Conservation (phyloP, 495 filamentous ascomycete species). For the Penicillium taxi region DNA sequence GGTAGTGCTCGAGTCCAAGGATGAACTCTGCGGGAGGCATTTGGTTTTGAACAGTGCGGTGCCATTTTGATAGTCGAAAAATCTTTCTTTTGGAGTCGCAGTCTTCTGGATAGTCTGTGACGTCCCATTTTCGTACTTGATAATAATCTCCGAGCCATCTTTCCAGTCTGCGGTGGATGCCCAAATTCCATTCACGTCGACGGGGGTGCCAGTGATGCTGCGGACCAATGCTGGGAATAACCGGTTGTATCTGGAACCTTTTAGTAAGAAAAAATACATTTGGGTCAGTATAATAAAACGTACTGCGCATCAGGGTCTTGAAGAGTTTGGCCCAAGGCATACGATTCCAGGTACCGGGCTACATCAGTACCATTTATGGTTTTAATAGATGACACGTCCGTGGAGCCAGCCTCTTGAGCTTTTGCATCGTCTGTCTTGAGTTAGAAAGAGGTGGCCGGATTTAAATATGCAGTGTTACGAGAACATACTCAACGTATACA, state of each 20-base stretch:
- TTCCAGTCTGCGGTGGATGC: slow-evolving; percentile 15
- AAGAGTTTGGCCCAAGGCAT: slow-evolving; percentile 11
- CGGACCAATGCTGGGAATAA: slow-evolving; percentile 19
- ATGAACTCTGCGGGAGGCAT: slow-evolving; percentile 16
- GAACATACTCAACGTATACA: slow-evolving; percentile 24
- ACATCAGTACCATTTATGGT: slow-evolving; percentile 29
- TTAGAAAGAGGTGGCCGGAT: background rate
- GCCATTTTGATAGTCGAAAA: slow-evolving; percentile 19
- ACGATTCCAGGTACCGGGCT: slow-evolving; percentile 17
- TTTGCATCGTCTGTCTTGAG: slow-evolving; percentile 14
- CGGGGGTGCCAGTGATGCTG: slow-evolving; percentile 17
- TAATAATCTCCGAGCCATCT: slow-evolving; percentile 12
- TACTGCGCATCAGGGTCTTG: slow-evolving; percentile 37
- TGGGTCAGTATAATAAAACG: too few relatives aligned
- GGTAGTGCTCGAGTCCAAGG: slow-evolving; percentile 3
- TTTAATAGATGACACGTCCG: slow-evolving; percentile 20
- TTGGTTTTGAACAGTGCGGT: slow-evolving; percentile 13
- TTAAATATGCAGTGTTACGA: too few relatives aligned
- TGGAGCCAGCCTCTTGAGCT: slow-evolving; percentile 5
- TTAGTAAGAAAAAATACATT: slow-evolving; percentile 9
- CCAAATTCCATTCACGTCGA: slow-evolving; percentile 17
- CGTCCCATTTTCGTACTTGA: slow-evolving; percentile 19
- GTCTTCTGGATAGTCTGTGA: slow-evolving; percentile 11
- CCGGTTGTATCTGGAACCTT: slow-evolving; percentile 19
- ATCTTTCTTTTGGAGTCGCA: slow-evolving; percentile 15